Evolutionary conservation across 148 eudicot genomes (phyloP).

Genomic region (Vaccinium macrocarpon): DNA sequence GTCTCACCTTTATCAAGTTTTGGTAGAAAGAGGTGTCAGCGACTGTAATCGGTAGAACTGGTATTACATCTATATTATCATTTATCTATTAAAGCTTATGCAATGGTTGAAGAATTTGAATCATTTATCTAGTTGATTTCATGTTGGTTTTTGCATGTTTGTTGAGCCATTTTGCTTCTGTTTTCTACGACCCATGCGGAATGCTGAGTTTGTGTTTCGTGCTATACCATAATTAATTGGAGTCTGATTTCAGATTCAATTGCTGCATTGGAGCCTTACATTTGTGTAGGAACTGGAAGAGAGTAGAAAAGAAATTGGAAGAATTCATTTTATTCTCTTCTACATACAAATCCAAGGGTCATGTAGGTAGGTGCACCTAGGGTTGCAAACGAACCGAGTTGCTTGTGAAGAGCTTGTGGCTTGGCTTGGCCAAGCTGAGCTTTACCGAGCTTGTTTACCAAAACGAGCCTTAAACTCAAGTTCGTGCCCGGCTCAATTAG

Average conservation of each 20-base stretch:
- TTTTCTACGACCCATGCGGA: background rate
- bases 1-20: slow-evolving; percentile 13
- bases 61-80: background rate
- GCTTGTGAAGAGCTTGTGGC: no score
- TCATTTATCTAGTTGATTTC: background rate
- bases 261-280: no score
- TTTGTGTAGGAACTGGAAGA: no score
- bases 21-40: background rate
- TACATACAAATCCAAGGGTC: background rate
- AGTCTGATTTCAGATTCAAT: no score
- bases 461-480: no score
- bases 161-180: background rate
- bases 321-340: background rate
- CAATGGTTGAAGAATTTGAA: background rate
- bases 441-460: no score
- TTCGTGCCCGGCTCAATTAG: no score
- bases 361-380: no score
- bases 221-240: no score
- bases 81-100: background rate
- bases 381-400: no score
- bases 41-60: background rate
- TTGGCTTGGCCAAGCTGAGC: no score
- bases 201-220: background rate
- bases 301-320: background rate
- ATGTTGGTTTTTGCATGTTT: background rate